Percentiles rank a stretch among this genome's conserved stretches.
phyloP scores from a whole-genome alignment of 2,329 filamentous ascomycete species.

The Didymella glomerata region DNA sequence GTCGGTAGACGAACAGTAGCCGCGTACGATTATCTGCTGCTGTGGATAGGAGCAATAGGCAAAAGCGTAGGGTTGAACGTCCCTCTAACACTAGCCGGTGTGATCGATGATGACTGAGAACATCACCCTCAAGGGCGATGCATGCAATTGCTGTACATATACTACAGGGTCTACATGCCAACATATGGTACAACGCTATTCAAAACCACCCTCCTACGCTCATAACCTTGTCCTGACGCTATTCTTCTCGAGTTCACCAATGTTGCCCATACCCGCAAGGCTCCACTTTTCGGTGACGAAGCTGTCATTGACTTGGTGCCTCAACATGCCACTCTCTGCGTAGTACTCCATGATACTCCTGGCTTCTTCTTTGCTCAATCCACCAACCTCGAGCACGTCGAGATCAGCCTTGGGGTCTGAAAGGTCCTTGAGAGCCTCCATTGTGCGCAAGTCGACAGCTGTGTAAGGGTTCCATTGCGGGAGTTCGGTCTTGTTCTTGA shows the following conservation, averaged over 20 bases:
- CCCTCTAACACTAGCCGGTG: conserved; percentile 67
- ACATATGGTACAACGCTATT: conserved; percentile 28
- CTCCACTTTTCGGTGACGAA: conserved; percentile 84
- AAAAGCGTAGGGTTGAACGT: conserved; percentile 80
- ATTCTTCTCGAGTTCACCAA: conserved; percentile 85
- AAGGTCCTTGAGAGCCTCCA: conserved; percentile 56
- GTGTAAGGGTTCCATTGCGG: conserved; percentile 62
- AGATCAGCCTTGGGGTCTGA: conserved; percentile 43
- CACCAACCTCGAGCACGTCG: conserved; percentile 66
- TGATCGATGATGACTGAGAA: background rate
- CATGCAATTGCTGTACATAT: conserved; percentile 29
- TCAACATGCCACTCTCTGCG: conserved; percentile 82
- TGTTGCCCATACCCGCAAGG: conserved; percentile 78
- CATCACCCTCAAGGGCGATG: background rate
- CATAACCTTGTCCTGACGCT: conserved; percentile 53
- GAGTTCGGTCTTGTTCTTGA: conserved; percentile 48
- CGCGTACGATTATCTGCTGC: conserved; percentile 75
- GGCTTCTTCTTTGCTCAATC: conserved; percentile 77
- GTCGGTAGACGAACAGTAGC: conserved; percentile 45
- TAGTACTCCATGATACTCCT: conserved; percentile 91
- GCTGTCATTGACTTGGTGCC: conserved; percentile 72
- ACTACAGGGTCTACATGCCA: conserved; percentile 31
- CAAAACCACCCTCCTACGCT: background rate
- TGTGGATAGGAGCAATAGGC: conserved; percentile 91
- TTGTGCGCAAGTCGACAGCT: conserved; percentile 61